Evolutionary conservation across 176 grass and related monocot species (phyloP).

Genomic region (Calamus simplicifolius): DNA sequence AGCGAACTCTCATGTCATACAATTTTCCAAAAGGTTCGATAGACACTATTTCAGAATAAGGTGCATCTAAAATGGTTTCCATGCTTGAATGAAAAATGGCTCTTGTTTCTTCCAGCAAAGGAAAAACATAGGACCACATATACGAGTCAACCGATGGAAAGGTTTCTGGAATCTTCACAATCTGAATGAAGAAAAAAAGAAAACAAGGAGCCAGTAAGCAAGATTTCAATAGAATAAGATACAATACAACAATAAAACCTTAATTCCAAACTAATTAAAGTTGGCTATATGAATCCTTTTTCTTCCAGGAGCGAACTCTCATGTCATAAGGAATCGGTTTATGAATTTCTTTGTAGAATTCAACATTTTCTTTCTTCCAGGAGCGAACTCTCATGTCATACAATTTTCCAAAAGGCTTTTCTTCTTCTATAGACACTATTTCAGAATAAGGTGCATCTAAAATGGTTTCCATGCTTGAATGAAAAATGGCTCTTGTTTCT

Average conservation of each 20-base stretch:
- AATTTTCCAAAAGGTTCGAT: conserved; percentile 16
- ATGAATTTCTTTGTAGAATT: too few species aligned
- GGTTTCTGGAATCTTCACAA: conserved; percentile 38
- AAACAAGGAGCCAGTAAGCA: not conserved
- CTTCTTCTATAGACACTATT: too few species aligned
- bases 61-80: conserved; percentile 42
- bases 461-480: too few species aligned
- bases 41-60: conserved; percentile 33
- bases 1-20: conserved; percentile 46
- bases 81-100: conserved; percentile 42
- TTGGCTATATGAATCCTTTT: too few species aligned
- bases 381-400: too few species aligned
- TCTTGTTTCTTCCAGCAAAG: conserved; percentile 71
- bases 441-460: too few species aligned
- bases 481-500: too few species aligned
- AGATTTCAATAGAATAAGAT: not conserved
- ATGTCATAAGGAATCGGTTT: too few species aligned
- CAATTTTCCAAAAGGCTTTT: too few species aligned
- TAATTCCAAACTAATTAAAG: too few species aligned
- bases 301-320: too few species aligned
- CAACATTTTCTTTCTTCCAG: too few species aligned
- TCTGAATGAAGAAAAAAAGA: conserved; percentile 24
- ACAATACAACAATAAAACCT: not conserved
- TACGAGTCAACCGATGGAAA: conserved; percentile 40
- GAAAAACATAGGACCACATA: conserved; percentile 31